Evolutionary conservation across 805 yeast genomes (phyloP).

Genomic region (Saccharomyces paradoxus): DNA sequence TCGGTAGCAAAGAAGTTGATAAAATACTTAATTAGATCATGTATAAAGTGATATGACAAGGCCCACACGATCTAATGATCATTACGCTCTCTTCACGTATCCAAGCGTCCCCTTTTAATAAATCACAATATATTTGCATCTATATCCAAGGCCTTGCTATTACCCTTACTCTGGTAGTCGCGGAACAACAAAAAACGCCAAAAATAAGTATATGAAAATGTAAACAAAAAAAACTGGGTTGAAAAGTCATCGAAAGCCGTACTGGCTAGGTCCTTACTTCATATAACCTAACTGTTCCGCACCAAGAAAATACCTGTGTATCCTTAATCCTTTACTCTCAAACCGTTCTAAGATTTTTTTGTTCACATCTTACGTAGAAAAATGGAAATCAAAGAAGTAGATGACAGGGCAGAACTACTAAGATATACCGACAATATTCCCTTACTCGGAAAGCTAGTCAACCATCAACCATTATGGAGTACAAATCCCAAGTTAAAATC

Average conservation of each 20-base stretch:
- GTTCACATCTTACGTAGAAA: not conserved
- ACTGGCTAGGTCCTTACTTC: not conserved
- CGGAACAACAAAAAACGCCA: not conserved
- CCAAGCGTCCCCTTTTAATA: not conserved
- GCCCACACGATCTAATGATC: not conserved
- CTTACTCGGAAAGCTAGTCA: conserved; percentile 27
- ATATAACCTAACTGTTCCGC: not conserved
- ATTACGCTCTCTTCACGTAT: not conserved
- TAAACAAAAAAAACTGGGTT: not conserved
- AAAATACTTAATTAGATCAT: not conserved
- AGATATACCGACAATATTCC: conserved; percentile 10
- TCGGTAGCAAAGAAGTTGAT: not conserved
- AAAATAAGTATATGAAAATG: not conserved
- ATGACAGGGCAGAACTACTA: conserved; percentile 22
- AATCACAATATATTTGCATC: not conserved
- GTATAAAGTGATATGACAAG: not conserved
- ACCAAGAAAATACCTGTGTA: not conserved
- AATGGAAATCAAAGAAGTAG: conserved; percentile 21
- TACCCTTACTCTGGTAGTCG: not conserved
- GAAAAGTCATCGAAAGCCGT: not conserved
- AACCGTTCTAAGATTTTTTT: not conserved
- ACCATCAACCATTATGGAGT: conserved; percentile 30
- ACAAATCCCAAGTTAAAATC: conserved; percentile 32
- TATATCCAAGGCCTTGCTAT: not conserved
- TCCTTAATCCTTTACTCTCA: not conserved